Evolutionary conservation across 768 basidiomycete species (phyloP).

Genomic region (Coprinopsis cinerea): DNA sequence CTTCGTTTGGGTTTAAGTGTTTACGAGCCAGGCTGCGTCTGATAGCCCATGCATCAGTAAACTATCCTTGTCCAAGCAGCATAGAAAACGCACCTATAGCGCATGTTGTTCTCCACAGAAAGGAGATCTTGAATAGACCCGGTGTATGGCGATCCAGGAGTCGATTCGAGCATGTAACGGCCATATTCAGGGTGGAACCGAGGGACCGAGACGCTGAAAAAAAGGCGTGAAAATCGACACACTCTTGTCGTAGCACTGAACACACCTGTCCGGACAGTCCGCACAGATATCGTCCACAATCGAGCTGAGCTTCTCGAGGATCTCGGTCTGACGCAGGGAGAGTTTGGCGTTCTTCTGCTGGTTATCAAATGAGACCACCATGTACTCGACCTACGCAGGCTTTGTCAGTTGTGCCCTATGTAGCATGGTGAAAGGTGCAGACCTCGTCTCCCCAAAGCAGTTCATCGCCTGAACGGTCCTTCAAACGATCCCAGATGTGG

Average conservation of each 20-base stretch:
- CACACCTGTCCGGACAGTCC: conserved; percentile 57
- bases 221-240: conserved; percentile 3
- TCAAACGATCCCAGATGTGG: conserved; percentile 87
- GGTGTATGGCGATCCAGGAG: conserved; percentile 92
- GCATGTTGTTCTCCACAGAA: conserved; percentile 92
- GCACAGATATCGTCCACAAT: conserved; percentile 63
- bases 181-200: conserved; percentile 98
- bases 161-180: conserved; percentile 97
- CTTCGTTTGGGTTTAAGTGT: conserved; percentile 78
- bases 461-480: conserved; percentile 86
- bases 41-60: not conserved
- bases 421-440: too few species aligned
- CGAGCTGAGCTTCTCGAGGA: conserved; percentile 69
- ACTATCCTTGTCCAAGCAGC: too few species aligned
- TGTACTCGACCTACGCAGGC: conserved; percentile 81
- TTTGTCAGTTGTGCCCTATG: too few species aligned
- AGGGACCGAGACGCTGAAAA: conserved; percentile 62
- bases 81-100: conserved; percentile 71
- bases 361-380: conserved; percentile 85
- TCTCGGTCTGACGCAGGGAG: conserved; percentile 93
- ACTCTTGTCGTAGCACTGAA: conserved; percentile 5
- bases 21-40: conserved; percentile 82
- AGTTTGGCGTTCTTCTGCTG: conserved; percentile 74
- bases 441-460: conserved; percentile 99
- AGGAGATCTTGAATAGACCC: conserved; percentile 82